Conservation (phyloP, 169 alveolate species). For the Cryptosporidium sp. region DNA sequence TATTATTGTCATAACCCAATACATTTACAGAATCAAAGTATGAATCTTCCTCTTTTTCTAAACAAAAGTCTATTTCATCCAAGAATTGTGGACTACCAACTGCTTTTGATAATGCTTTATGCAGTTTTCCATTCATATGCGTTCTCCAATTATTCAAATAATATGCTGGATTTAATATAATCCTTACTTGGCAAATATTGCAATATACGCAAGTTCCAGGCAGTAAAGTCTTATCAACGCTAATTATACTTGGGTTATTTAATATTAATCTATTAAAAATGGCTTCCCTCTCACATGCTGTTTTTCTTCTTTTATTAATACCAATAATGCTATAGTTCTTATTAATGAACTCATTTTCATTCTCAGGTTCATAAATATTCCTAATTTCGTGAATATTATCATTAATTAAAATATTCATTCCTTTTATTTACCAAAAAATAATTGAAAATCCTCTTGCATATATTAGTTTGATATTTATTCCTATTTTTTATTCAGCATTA, state of each 20-base stretch:
- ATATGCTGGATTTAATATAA: conserved; percentile 71
- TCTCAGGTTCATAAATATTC: conserved; percentile 33
- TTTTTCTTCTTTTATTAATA: conserved; percentile 53
- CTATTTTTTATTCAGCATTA: background rate
- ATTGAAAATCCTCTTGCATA: background rate
- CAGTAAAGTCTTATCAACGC: conserved; percentile 28
- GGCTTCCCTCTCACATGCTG: conserved; percentile 74
- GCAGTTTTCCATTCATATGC: conserved; percentile 70
- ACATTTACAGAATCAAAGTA: conserved; percentile 21
- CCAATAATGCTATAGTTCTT: conserved; percentile 1
- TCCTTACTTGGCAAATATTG: conserved; percentile 64
- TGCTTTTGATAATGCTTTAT: conserved; percentile 66
- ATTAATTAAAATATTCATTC: conserved; percentile 47
- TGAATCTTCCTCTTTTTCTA: conserved; percentile 47
- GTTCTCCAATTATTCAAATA: conserved; percentile 75
- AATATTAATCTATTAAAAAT: conserved; percentile 62
- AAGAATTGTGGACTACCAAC: conserved; percentile 73
- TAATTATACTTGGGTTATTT: conserved; percentile 59
- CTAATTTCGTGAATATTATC: conserved; percentile 27
- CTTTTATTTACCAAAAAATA: background rate
- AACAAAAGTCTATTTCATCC: conserved; percentile 36
- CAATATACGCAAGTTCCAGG: conserved; percentile 75
- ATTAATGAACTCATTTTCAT: conserved; percentile 29
- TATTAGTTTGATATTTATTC: background rate
- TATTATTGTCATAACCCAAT: background rate